Conservation (phyloP, 148 eudicot species). For the Fagopyrum homotropicum region DNA sequence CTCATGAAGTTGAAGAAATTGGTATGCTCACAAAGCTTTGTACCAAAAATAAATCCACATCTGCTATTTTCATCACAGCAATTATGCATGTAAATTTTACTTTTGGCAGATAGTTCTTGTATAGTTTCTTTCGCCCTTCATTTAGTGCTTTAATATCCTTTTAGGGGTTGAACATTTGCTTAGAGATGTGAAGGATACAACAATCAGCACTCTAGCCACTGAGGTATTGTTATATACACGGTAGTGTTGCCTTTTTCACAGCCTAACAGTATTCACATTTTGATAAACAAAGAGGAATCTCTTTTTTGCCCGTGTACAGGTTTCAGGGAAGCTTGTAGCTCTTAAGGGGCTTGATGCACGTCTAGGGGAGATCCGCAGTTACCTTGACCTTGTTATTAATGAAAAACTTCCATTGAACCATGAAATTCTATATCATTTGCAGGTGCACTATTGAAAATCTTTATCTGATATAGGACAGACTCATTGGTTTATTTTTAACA, state of each 20-base stretch:
- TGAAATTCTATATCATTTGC: constrained; percentile 90
- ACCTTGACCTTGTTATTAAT: constrained; percentile 81
- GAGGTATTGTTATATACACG: constrained; percentile 36
- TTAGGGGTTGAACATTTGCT: constrained; percentile 97
- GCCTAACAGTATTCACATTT: neutral
- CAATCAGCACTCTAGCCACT: constrained; percentile 91
- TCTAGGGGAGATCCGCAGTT: constrained; percentile 75
- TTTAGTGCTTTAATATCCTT: constrained; percentile 11
- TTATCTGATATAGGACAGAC: neutral
- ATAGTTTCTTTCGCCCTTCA: neutral
- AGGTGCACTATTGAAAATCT: constrained; percentile 31
- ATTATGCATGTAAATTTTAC: neutral
- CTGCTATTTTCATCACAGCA: neutral
- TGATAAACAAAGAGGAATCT: neutral
- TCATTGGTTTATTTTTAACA: neutral
- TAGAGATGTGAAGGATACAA: constrained; percentile 97
- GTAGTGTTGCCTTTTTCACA: neutral
- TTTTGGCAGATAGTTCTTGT: neutral
- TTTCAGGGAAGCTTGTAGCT: constrained; percentile 92
- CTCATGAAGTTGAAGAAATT: constrained; percentile 98
- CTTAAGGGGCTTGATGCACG: constrained; percentile 93
- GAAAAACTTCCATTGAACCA: constrained; percentile 86
- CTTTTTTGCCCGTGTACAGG: constrained; percentile 27
- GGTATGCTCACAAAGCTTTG: constrained; percentile 36
- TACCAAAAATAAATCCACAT: neutral